Conservation (phyloP, 2,329 filamentous ascomycete species). For the Epicoccum nigrum region DNA sequence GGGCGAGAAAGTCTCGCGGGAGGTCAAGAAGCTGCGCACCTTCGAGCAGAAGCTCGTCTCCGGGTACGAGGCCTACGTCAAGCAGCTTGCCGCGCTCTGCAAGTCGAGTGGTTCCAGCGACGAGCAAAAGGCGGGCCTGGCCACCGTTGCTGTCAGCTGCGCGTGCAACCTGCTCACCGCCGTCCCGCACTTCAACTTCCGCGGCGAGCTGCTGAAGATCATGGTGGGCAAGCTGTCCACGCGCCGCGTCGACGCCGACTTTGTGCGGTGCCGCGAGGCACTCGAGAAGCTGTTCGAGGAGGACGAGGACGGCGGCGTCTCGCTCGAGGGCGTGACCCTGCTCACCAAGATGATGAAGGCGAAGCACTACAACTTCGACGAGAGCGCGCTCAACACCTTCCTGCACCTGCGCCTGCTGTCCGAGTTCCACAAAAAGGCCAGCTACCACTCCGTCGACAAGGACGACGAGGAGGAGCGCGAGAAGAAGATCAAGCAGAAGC, state of each 20-base stretch:
- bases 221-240: constrained; percentile 81
- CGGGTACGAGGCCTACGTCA: constrained; percentile 84
- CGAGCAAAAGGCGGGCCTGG: constrained; percentile 56
- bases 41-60: constrained; percentile 89
- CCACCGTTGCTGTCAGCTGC: constrained; percentile 81
- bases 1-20: constrained; percentile 85
- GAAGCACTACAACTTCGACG: constrained; percentile 80
- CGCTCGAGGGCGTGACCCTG: constrained; percentile 83
- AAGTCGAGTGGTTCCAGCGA: constrained; percentile 58
- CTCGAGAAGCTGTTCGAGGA: constrained; percentile 82
- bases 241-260: constrained; percentile 74
- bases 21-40: constrained; percentile 78
- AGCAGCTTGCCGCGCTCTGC: constrained; percentile 72
- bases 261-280: constrained; percentile 76
- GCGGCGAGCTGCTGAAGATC: constrained; percentile 84
- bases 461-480: constrained; percentile 53
- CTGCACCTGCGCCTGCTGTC: constrained; percentile 85
- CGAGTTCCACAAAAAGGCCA: constrained; percentile 85
- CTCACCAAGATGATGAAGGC: constrained; percentile 95
- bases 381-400: constrained; percentile 88
- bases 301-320: constrained; percentile 88
- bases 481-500: constrained; percentile 74
- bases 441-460: constrained; percentile 75
- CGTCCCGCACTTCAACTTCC: constrained; percentile 97
- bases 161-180: constrained; percentile 78